Evolutionary conservation across 345 rosid genomes (phyloP).

Genomic region (Pugionium cornutum): DNA sequence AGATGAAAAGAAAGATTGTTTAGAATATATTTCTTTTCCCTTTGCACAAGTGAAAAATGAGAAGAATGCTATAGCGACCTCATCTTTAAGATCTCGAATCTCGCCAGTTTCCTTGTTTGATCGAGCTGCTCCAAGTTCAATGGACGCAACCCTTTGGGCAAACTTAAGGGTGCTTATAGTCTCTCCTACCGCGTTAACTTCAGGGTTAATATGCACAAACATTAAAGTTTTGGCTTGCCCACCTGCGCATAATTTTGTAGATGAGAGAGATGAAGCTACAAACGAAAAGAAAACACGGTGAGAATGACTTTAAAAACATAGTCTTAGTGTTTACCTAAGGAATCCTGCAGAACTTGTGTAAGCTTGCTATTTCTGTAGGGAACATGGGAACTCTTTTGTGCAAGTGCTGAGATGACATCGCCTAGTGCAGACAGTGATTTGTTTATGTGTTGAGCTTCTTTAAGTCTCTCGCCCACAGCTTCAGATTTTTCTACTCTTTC

Average conservation of each 20-base stretch:
- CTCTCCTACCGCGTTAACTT: conserved; percentile 77
- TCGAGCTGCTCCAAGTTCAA: conserved; percentile 94
- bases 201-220: conserved; percentile 95
- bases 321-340: conserved; percentile 63
- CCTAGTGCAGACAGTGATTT: conserved; percentile 93
- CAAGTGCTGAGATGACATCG: conserved; percentile 94
- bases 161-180: conserved; percentile 95
- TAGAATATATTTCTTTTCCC: background rate
- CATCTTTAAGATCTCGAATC: conserved; percentile 84
- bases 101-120: conserved; percentile 94
- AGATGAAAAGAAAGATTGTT: conserved; percentile 6
- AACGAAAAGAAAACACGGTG: background rate
- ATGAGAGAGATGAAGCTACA: conserved; percentile 14
- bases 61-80: conserved; percentile 50
- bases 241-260: conserved; percentile 46
- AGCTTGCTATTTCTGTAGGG: conserved; percentile 98
- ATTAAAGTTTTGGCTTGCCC: conserved; percentile 97
- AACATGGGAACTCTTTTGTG: conserved; percentile 88
- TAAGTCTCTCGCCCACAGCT: conserved; percentile 93
- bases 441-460: conserved; percentile 97
- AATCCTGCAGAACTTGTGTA: conserved; percentile 91
- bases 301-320: no score
- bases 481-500: conserved; percentile 97
- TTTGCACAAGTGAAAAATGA: background rate
- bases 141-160: conserved; percentile 91